Percentiles rank a stretch among this genome's conserved stretches.
Evolutionary conservation across 495 filamentous ascomycete species (phyloP).

Genomic region (Sphaerosporella brunnea): DNA sequence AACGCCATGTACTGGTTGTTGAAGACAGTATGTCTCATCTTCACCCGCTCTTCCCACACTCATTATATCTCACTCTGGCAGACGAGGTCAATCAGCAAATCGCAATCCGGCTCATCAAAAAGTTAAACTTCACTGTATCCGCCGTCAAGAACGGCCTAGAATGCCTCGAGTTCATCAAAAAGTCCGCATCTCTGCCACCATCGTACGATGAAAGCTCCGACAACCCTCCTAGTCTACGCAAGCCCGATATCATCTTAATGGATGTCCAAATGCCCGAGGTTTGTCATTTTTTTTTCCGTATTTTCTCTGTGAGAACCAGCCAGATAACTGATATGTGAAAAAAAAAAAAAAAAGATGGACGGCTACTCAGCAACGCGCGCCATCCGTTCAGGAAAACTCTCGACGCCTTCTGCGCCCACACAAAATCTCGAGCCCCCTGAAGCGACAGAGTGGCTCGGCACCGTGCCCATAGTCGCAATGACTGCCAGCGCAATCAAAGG

Average conservation of each 20-base stretch:
- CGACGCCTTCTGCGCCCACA: not conserved
- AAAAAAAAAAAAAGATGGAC: too few relatives aligned
- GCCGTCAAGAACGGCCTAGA: constrained; percentile 48
- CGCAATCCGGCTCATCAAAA: constrained; percentile 52
- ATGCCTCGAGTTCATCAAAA: constrained; percentile 48
- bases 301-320: too few relatives aligned
- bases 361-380: constrained; percentile 61
- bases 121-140: constrained; percentile 44
- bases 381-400: constrained; percentile 32
- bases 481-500: constrained; percentile 69
- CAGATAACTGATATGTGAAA: too few relatives aligned
- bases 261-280: constrained; percentile 76
- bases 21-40: constrained; percentile 45
- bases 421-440: not conserved
- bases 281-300: too few relatives aligned
- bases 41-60: not conserved
- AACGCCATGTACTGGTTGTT: constrained; percentile 49
- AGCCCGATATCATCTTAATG: constrained; percentile 60
- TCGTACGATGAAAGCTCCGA: not conserved
- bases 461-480: constrained; percentile 58
- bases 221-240: constrained; percentile 37
- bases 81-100: constrained; percentile 57
- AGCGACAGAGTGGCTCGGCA: constrained; percentile 10
- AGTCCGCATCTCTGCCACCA: constrained; percentile 9
- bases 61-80: not conserved